These are phyloP conservation scores for Penicillium canescens DNA, from an alignment of 495 filamentous ascomycete genomes.

Conservation along the genomic window DNA sequence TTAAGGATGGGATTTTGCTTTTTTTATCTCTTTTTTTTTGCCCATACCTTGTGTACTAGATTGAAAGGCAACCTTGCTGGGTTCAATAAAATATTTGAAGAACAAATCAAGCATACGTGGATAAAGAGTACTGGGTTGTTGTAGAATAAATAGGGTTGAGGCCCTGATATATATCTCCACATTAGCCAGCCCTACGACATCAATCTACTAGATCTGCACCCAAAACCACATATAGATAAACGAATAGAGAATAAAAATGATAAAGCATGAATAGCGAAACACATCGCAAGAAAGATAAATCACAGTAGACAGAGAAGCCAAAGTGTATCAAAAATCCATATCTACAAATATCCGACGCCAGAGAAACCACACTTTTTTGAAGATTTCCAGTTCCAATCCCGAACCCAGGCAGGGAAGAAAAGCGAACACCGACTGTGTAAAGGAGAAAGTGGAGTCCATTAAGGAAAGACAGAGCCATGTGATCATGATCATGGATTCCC, in stretches of 20 bases:
- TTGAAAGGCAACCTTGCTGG: slow-evolving; percentile 15
- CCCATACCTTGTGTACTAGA: slow-evolving; percentile 20
- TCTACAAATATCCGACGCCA: slow-evolving; percentile 35
- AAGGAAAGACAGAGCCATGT: too few relatives aligned
- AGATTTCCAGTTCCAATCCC: slow-evolving; percentile 20
- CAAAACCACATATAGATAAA: not conserved
- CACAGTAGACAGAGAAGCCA: slow-evolving; percentile 14
- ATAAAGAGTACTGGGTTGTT: too few relatives aligned
- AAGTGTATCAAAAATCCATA: slow-evolving; percentile 34
- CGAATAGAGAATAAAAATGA: slow-evolving; percentile 5
- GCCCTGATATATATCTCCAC: too few relatives aligned
- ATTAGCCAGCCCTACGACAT: not conserved
- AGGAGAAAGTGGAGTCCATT: not conserved
- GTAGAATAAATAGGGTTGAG: too few relatives aligned
- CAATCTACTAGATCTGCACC: not conserved
- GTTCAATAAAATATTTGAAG: slow-evolving; percentile 4
- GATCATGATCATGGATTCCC: not conserved
- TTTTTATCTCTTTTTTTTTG: not conserved
- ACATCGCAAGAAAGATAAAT: slow-evolving; percentile 2
- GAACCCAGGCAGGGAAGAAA: slow-evolving; percentile 3
- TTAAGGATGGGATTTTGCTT: slow-evolving; percentile 12
- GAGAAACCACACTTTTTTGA: slow-evolving; percentile 30
- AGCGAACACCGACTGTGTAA: slow-evolving; percentile 5
- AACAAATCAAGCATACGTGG: slow-evolving; percentile 6
- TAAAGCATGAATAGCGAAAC: slow-evolving; percentile 9